A percentile compares a stretch with the other conserved stretches of the same genome.
Evolutionary conservation across 2,329 filamentous ascomycete species (phyloP).

Genomic region (Fusarium virguliforme): DNA sequence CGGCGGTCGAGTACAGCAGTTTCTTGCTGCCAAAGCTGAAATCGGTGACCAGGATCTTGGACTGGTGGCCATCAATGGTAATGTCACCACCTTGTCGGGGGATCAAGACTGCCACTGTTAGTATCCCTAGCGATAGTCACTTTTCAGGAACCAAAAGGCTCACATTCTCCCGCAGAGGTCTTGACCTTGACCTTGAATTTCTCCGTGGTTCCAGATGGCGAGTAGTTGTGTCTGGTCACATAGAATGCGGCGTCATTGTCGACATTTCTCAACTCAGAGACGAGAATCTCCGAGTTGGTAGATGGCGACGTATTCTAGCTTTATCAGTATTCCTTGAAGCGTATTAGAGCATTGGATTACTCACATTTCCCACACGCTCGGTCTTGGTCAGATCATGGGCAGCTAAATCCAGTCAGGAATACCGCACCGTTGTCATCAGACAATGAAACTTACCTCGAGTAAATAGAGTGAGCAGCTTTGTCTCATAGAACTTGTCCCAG

Average conservation of each 20-base stretch:
- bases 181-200: conserved; percentile 69
- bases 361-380: conserved; percentile 60
- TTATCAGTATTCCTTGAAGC: conserved; percentile 55
- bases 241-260: conserved; percentile 73
- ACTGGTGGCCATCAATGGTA: conserved; percentile 72
- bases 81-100: conserved; percentile 66
- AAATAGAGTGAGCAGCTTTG: conserved; percentile 74
- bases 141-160: fast-evolving
- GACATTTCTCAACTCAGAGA: conserved; percentile 72
- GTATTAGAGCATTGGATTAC: conserved; percentile 59
- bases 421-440: too few species aligned
- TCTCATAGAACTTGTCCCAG: conserved; percentile 74
- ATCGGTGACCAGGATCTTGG: conserved; percentile 75
- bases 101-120: conserved; percentile 59
- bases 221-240: conserved; percentile 69
- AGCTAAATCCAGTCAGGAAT: conserved; percentile 46
- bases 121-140: not conserved
- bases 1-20: conserved; percentile 70
- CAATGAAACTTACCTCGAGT: conserved; percentile 57
- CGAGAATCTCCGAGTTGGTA: conserved; percentile 66
- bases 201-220: conserved; percentile 66
- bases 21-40: conserved; percentile 68
- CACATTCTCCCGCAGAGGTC: conserved; percentile 67
- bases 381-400: conserved; percentile 72
- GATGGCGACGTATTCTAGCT: conserved; percentile 47